Evolutionary conservation across 495 filamentous ascomycete species (phyloP).

Genomic region (Hypoxylon fuscum): DNA sequence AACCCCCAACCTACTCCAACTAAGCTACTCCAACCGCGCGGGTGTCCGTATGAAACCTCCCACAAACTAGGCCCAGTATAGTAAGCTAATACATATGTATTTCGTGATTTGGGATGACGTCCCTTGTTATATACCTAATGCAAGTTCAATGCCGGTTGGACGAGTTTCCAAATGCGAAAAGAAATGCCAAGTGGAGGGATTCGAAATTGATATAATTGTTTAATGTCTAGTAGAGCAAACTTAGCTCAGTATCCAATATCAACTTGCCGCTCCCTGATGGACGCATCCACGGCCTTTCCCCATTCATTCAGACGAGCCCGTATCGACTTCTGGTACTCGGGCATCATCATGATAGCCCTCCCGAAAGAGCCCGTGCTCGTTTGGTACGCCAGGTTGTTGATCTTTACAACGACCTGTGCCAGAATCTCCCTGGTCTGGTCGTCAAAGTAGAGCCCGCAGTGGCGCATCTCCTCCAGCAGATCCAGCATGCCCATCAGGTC

Average conservation of each 20-base stretch:
- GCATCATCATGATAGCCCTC: conserved; percentile 47
- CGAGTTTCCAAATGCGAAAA: too few relatives aligned
- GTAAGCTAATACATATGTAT: too few relatives aligned
- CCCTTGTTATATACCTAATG: too few relatives aligned
- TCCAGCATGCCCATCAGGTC: conserved; percentile 69
- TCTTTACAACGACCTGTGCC: conserved; percentile 31
- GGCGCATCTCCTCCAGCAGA: conserved; percentile 80
- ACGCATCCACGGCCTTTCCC: conserved; percentile 29
- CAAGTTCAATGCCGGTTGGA: too few relatives aligned
- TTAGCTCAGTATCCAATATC: conserved; percentile 23
- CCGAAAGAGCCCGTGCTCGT: conserved; percentile 42
- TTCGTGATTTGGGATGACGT: too few relatives aligned
- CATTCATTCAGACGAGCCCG: conserved; percentile 36
- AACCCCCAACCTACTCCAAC: neutral
- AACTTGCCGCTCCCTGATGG: conserved; percentile 18
- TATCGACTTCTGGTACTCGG: conserved; percentile 46
- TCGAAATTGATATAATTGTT: too few relatives aligned
- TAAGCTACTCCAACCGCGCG: too few relatives aligned
- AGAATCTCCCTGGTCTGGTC: conserved; percentile 64
- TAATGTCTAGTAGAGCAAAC: too few relatives aligned
- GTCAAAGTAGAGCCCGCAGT: conserved; percentile 70
- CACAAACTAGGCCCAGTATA: too few relatives aligned
- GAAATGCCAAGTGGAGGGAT: too few relatives aligned
- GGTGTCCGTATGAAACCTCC: too few relatives aligned
- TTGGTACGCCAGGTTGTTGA: conserved; percentile 18